Evolutionary conservation across 2,329 filamentous ascomycete genomes (phyloP).

Genomic region (Fusarium floridanum): DNA sequence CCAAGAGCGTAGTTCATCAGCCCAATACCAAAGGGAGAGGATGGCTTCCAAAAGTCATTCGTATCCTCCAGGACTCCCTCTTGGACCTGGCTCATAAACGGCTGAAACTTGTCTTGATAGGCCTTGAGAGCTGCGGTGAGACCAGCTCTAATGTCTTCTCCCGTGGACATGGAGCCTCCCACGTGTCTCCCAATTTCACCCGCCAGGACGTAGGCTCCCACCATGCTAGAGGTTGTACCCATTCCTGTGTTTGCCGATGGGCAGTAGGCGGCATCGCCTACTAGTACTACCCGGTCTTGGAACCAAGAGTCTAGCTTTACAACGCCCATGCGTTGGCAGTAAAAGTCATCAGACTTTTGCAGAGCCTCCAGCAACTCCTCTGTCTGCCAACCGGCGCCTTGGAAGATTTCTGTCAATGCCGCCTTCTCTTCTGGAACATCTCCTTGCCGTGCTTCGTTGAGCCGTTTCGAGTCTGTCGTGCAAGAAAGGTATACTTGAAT

Average conservation of each 20-base stretch:
- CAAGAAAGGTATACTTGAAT: slow-evolving; percentile 56
- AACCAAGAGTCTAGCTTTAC: slow-evolving; percentile 61
- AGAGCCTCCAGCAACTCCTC: slow-evolving; percentile 58
- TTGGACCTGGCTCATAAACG: slow-evolving; percentile 20
- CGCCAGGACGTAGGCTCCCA: slow-evolving; percentile 68
- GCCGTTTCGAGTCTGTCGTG: slow-evolving; percentile 37
- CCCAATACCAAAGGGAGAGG: neutral
- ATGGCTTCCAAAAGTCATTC: slow-evolving; percentile 8
- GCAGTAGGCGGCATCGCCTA: slow-evolving; percentile 68
- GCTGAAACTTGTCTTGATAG: slow-evolving; percentile 15
- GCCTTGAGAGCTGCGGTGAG: neutral
- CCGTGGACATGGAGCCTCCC: neutral
- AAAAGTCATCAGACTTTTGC: slow-evolving; percentile 59
- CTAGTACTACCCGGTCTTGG: slow-evolving; percentile 60
- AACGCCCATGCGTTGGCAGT: slow-evolving; percentile 58
- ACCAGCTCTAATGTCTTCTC: neutral
- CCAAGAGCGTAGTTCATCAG: slow-evolving; percentile 2
- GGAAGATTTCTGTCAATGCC: slow-evolving; percentile 54
- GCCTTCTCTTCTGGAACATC: slow-evolving; percentile 56
- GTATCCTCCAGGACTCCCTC: slow-evolving; percentile 1
- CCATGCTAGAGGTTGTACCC: slow-evolving; percentile 63
- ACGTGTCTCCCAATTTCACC: slow-evolving; percentile 57
- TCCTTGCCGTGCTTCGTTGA: slow-evolving; percentile 47
- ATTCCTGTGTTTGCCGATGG: slow-evolving; percentile 63
- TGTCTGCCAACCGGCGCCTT: slow-evolving; percentile 58